Evolutionary conservation across 768 basidiomycete genomes (phyloP).

Genomic region (Amanita phalloides): DNA sequence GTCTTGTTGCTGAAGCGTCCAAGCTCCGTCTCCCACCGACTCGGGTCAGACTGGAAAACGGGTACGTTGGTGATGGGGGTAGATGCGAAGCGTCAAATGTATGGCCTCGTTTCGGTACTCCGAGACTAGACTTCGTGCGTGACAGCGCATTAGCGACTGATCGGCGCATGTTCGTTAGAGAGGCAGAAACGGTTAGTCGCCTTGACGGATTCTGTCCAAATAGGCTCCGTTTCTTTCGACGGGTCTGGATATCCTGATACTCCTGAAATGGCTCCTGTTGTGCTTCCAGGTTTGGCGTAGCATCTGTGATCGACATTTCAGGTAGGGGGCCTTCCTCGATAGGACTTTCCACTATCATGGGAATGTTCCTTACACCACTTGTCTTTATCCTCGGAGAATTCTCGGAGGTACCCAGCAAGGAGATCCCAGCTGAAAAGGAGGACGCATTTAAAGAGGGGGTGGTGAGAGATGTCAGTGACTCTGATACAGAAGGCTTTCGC

Average conservation of each 20-base stretch:
- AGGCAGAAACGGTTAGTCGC: conserved; percentile 22
- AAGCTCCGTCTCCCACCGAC: background rate
- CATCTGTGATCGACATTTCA: conserved; percentile 2
- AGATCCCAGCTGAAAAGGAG: background rate
- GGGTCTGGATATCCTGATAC: background rate
- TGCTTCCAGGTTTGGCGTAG: background rate
- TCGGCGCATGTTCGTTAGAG: conserved; percentile 34
- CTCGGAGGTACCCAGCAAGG: background rate
- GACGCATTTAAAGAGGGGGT: background rate
- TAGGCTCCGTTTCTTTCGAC: background rate
- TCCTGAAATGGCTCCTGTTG: background rate
- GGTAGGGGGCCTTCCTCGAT: conserved; percentile 15
- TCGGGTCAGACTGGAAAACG: conserved; percentile 4
- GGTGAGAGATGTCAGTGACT: background rate
- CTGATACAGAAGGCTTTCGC: background rate
- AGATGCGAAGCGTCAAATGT: conserved; percentile 22
- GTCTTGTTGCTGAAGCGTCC: background rate
- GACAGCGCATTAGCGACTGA: conserved; percentile 28
- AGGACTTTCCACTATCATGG: conserved; percentile 28
- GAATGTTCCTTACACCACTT: conserved; percentile 13
- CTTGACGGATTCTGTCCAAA: conserved; percentile 7
- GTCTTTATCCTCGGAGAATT: conserved; percentile 9
- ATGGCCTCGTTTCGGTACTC: conserved; percentile 7
- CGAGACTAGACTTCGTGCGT: conserved; percentile 12
- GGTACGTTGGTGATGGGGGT: conserved; percentile 26